These are phyloP conservation scores for Mycena floridula DNA, from an alignment of 768 basidiomycete species.

Conservation along the genomic window DNA sequence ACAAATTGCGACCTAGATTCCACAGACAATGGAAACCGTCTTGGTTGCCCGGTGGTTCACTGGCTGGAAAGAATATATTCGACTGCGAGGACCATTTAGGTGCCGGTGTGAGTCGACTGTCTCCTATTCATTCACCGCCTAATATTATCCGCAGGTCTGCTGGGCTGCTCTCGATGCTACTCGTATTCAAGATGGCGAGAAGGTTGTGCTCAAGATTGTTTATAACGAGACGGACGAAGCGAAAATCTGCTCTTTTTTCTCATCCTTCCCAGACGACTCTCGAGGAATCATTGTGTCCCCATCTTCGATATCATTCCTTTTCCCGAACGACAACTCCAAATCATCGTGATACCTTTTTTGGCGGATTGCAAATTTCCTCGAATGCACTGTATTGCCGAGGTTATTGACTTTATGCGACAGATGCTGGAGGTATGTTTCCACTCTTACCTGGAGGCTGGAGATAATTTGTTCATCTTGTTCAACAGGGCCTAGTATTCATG, in stretches of 20 bases:
- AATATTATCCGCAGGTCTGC: not conserved
- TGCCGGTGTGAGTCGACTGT: not conserved
- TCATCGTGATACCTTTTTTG: constrained; percentile 13
- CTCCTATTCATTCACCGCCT: not conserved
- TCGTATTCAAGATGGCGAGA: constrained; percentile 3
- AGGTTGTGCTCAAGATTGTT: constrained; percentile 7
- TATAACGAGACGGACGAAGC: not conserved
- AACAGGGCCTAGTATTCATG: constrained; percentile 9
- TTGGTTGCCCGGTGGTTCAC: no score
- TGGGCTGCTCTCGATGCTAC: constrained; percentile 2
- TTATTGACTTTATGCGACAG: constrained; percentile 10
- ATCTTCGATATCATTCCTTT: constrained; percentile 9
- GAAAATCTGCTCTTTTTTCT: constrained; percentile 4
- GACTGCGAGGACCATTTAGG: not conserved
- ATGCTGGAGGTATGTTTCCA: constrained; percentile 11
- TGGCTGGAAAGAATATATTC: not conserved
- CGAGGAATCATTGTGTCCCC: constrained; percentile 9
- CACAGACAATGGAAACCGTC: constrained; percentile 11
- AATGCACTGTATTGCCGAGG: constrained; percentile 9
- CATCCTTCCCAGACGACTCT: not conserved
- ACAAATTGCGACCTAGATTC: constrained; percentile 10
- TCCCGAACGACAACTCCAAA: constrained; percentile 2
- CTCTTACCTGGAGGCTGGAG: not conserved
- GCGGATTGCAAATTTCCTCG: constrained; percentile 1
- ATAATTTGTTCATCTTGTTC: not conserved